Conservation (phyloP, 1,284 basidiomycete species). For the Malassezia restricta region DNA sequence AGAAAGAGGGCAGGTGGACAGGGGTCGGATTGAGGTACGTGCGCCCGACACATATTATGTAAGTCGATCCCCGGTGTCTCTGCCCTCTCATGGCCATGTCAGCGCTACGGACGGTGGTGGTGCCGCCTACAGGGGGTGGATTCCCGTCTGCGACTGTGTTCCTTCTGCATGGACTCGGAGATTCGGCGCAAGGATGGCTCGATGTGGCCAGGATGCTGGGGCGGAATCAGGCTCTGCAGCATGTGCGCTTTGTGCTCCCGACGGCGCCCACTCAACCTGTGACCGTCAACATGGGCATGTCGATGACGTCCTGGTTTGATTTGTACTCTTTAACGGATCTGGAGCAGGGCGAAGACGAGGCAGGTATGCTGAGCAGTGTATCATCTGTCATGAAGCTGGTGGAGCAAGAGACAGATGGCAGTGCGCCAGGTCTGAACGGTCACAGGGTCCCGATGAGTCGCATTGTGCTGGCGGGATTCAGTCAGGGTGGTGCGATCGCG, state of each 20-base stretch:
- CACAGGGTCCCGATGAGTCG: conserved; percentile 27
- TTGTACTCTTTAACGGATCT: conserved; percentile 31
- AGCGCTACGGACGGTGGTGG: conserved; percentile 35
- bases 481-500: conserved; percentile 40
- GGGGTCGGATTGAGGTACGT: background rate
- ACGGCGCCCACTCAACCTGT: conserved; percentile 44
- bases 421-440: conserved; percentile 26
- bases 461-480: conserved; percentile 38
- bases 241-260: conserved; percentile 43
- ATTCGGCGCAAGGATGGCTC: conserved; percentile 39
- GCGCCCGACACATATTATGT: background rate
- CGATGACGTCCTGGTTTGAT: conserved; percentile 45
- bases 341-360: conserved; percentile 37
- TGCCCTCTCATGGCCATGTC: background rate
- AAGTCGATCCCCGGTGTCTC: too few relatives aligned
- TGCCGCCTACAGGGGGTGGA: conserved; percentile 32
- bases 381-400: conserved; percentile 32
- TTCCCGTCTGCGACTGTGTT: conserved; percentile 39
- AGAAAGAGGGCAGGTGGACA: background rate
- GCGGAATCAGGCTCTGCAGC: conserved; percentile 30
- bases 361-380: conserved; percentile 31
- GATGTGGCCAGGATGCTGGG: conserved; percentile 43
- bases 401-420: conserved; percentile 34
- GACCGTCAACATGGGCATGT: conserved; percentile 43
- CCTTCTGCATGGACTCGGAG: conserved; percentile 42